Conservation (phyloP, 768 basidiomycete genomes). For the Pisolithus microcarpus region DNA sequence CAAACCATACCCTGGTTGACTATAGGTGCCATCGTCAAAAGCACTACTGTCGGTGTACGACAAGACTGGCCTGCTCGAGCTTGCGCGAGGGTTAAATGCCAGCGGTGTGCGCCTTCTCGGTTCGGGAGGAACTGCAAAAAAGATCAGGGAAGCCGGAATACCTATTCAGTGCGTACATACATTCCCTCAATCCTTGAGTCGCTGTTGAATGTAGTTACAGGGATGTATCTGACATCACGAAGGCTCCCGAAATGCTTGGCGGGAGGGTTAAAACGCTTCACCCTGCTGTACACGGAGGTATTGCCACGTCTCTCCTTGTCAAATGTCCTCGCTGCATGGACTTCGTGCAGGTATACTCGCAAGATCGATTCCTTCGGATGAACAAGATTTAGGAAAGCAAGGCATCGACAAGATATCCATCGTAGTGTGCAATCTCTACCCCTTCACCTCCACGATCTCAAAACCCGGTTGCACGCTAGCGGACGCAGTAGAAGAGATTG, state of each 20-base stretch:
- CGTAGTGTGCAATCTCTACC: constrained; percentile 99
- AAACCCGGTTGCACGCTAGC: constrained; percentile 84
- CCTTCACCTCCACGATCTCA: constrained; percentile 87
- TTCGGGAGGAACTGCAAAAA: constrained; percentile 96
- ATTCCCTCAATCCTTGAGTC: not conserved
- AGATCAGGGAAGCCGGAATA: constrained; percentile 90
- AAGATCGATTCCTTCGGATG: constrained; percentile 83
- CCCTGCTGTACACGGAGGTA: constrained; percentile 96
- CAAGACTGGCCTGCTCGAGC: constrained; percentile 82
- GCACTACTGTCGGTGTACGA: constrained; percentile 95
- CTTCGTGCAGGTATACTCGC: constrained; percentile 76
- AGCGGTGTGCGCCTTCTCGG: constrained; percentile 86
- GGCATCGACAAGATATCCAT: constrained; percentile 89
- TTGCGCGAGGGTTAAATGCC: constrained; percentile 76
- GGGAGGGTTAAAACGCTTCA: constrained; percentile 98
- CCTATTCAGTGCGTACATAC: constrained; percentile 61
- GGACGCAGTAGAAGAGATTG: constrained; percentile 94
- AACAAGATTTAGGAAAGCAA: constrained; percentile 76
- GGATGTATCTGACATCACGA: constrained; percentile 96
- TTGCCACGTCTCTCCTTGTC: constrained; percentile 6
- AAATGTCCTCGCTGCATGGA: constrained; percentile 1
- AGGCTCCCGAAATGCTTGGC: constrained; percentile 98
- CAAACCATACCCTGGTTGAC: not conserved
- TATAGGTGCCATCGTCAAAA: constrained; percentile 23
- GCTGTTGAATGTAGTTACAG: constrained; percentile 33